Base-by-base conservation (phyloP, 2,329 filamentous ascomycete species). In the Dactylellina parvicollis region DNA sequence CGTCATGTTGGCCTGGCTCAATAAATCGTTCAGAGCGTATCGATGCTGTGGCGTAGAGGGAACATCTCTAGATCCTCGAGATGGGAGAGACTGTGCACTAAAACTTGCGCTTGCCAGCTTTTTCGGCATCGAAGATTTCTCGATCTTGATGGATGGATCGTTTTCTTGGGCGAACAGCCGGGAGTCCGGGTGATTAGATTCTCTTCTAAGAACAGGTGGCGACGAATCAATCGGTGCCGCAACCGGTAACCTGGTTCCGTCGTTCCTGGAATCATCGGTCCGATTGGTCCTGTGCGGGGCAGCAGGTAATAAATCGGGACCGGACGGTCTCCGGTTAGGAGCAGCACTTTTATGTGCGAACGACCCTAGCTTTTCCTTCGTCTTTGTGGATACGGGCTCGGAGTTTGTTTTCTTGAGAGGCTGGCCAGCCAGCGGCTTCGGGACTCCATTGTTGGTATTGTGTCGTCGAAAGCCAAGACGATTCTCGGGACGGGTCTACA, bases 401-500 rank as follows among this genome's bases (percentile, higher is more conserved):
- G 69, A 73, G 30, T 60, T 47, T 28, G 47, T 55, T 50, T 73
- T 73, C 69, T 73, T 73, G 24, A 73, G 54, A 42, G 69, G 69
- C 36, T 73, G 69, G 47, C 69, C 69, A 36, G 69, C 69, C 60
- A 73, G 69, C 14, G 69, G 57, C 44, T 73, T 73, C 3, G 69
- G 69, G 40, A 73, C 46, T 10, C 46, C 54, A 42, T 54, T 61
- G 44, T 72, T 72, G 38, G 69, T 73, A 52, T 73, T 55, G 32
- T 73, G 40, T 46, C 69, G 47, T 30, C 69, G 32, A 26, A 73
- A 73, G n/a, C 49, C 54, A 32, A 75, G 60, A 47, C 49, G 65
- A 55, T 46, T 75, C 34, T 64, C 59, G 14, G 59, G 59, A 34
- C 59, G 59, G 26, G 24, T 28, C 67, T 72, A 24, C 7, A 42